Evolutionary conservation across 768 basidiomycete genomes (phyloP), one percentile per base, ranked within the genome.

Genomic region (Terana coerulea): DNA sequence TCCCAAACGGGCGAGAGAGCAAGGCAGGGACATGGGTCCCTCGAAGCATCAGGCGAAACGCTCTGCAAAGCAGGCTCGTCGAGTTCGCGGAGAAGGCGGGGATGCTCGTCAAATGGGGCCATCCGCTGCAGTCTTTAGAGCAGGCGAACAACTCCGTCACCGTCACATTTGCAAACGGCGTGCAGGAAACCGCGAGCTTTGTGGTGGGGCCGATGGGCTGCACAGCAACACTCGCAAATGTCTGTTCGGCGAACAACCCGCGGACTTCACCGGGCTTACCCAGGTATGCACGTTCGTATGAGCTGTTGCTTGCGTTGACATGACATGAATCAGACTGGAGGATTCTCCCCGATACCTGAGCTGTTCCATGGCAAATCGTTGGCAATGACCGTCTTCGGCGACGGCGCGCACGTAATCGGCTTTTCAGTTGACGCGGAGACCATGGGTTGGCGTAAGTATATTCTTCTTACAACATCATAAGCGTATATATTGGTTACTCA

Each of bases 121-220:
- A 67, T 39, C 59, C 63, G 52, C 61, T 75, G n/a, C 59, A 62
- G 26, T 57, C 41, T 12, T 44, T 75, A 3, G 63, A 71, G 31
- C 66, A 72, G 54, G 28, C 40, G n/a, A 59, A 59, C 0, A 62
- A 59, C 12, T 53, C 52, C 17, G 75, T 72, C 1, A 53, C 56
- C 3, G 73, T 71, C 12, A 56, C 37, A 3, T 71, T 75, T 53
- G 62, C 58, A 25, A 70, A 70, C 37, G 75, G 73, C 5, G 54
- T 53, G 28, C 60, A 49, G 35, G 71, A 68, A 41, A 65, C 57
- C 1, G 72, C 67, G 3, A 67, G 66, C 51, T 69, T 76, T 47
- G 66, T 75, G 3, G 64, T 75, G 8, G 75, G 74, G 19, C 72
- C 57, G 75, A 76, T 49, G 75, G 75, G 9, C 60, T 76, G 52